Evolutionary conservation across 2,329 filamentous ascomycete genomes (phyloP).

Genomic region (Clonostachys rhizophaga): DNA sequence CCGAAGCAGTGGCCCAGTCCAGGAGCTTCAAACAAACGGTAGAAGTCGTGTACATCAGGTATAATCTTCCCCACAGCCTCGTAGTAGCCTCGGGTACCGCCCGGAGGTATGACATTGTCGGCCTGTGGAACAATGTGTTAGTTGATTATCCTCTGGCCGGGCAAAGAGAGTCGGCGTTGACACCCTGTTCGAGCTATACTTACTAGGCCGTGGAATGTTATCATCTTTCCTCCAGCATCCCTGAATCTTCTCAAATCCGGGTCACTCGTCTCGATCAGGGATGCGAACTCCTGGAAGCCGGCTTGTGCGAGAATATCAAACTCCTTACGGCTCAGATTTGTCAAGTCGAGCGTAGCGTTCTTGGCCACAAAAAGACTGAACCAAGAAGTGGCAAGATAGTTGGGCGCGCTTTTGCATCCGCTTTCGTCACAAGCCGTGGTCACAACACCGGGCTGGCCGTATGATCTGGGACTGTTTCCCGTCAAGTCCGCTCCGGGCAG

Average conservation of each 20-base stretch:
- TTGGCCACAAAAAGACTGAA: background rate
- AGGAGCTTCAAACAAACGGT: conserved; percentile 17
- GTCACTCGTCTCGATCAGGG: conserved; percentile 1
- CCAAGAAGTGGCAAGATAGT: background rate
- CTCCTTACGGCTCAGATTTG: background rate
- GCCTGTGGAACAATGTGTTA: conserved; percentile 1
- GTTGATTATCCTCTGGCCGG: background rate
- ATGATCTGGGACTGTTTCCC: no score
- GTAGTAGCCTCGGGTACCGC: conserved; percentile 13
- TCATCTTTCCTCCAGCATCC: conserved; percentile 3
- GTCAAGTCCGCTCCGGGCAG: no score
- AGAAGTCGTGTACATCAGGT: conserved; percentile 15
- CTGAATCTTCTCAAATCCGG: conserved; percentile 2
- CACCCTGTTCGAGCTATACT: background rate
- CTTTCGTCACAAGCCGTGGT: background rate
- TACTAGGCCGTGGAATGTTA: conserved; percentile 3
- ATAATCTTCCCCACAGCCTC: conserved; percentile 7
- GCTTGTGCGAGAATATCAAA: background rate
- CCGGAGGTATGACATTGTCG: conserved; percentile 5
- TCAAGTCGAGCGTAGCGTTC: background rate
- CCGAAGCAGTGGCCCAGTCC: conserved; percentile 19
- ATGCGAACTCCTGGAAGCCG: background rate
- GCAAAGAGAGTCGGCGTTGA: background rate
- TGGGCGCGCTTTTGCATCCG: background rate
- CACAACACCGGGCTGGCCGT: background rate